Evolutionary conservation across 148 eudicot species (phyloP), one percentile per base, ranked within the genome.

Genomic region (Bassia scoparia): DNA sequence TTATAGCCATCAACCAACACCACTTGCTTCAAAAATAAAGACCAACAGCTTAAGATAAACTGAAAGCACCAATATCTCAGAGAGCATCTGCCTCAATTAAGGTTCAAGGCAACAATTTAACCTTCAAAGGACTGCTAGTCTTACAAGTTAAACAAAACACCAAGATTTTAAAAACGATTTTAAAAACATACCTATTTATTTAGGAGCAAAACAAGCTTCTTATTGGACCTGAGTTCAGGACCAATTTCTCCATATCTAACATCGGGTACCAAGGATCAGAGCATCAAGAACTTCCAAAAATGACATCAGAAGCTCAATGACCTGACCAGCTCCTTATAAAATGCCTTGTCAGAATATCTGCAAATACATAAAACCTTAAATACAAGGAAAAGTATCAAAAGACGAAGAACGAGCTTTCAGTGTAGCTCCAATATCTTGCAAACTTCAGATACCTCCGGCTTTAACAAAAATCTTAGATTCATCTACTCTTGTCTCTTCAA

Each of bases 241-340:
- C 99, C 96, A 92, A 83, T 80, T 85, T 90, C 73, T 95, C 99
- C 92, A 95, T 87, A 76, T 95, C 97, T 11, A 80, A 72, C 97
- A 95, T 31, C 97, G 90, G 68, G 96, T 88, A 41, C 99, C 99
- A 74, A 91, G 83, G 99, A 80, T 95, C 99, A 67, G 90, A 72
- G 97, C 99, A 92, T 95, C 99, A 72, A 95, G 87, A 74, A 95
- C 97, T 80, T 95, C 96, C 80, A 95, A 81, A n/a, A 74, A 95
- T 88, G 59, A 95, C 97, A 90, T 95, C 97, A 64, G 99, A 95
- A 46, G 87, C 89, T 67, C 99, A 69, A 95, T 83, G 60, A 95
- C 99, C 80, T 95, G 74, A 84, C 90, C 75, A 95, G 87, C 84
- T 95, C 99, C 85, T 90, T 95, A 88, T 92, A 95, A 71, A 95